Percentiles rank a stretch among this genome's conserved stretches.
Evolutionary conservation across 352 stramenopile species (phyloP).

Genomic region (Phytophthora sp.): DNA sequence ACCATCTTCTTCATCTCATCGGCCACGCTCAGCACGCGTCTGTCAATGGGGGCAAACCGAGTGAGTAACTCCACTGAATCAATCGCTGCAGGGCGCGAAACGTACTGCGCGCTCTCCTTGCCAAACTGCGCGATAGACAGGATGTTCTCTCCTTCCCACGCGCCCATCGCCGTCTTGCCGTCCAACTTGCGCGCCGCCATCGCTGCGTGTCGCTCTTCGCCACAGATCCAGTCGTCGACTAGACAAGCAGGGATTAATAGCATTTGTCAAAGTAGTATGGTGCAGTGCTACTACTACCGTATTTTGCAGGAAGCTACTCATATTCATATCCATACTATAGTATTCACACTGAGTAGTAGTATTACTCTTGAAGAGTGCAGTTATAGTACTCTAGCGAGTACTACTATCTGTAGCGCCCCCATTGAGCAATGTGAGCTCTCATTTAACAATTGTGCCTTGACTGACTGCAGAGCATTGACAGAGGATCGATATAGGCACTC

Average conservation of each 20-base stretch:
- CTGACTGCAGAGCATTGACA: not conserved
- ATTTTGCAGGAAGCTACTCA: too few species aligned
- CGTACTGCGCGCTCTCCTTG: constrained; percentile 73
- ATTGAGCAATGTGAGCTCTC: not conserved
- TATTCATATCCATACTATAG: too few species aligned
- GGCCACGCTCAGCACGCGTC: constrained; percentile 72
- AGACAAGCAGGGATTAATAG: too few species aligned
- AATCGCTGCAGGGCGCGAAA: not conserved
- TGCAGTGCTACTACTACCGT: not conserved
- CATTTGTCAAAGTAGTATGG: not conserved
- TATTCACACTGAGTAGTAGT: not conserved
- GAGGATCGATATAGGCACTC: not conserved
- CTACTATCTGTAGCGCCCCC: not conserved
- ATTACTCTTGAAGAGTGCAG: not conserved
- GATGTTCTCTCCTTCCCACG: constrained; percentile 78
- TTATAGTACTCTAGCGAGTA: not conserved
- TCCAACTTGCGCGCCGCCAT: constrained; percentile 51
- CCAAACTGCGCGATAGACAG: constrained; percentile 83
- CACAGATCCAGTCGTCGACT: constrained; percentile 10
- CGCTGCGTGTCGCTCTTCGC: constrained; percentile 8
- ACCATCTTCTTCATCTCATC: constrained; percentile 89
- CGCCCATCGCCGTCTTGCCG: constrained; percentile 56
- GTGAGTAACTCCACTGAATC: not conserved
- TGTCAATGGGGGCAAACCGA: constrained; percentile 23
- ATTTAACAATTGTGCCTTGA: not conserved